Percentiles rank a stretch among this genome's conserved stretches.
phyloP scores from a whole-genome alignment of 2,329 filamentous ascomycete genomes.

The Didymella pinodella region DNA sequence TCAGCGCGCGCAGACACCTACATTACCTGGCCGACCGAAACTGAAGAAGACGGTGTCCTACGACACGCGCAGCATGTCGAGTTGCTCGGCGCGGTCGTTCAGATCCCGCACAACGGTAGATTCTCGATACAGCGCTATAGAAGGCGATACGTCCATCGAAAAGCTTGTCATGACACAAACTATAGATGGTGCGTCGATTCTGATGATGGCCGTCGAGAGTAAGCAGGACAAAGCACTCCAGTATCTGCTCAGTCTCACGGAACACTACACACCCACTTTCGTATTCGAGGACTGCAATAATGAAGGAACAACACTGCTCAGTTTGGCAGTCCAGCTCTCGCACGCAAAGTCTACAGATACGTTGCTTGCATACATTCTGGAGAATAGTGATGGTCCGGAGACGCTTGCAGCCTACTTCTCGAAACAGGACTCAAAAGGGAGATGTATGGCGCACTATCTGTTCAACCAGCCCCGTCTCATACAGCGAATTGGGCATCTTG shows the following conservation, averaged over 20 bases:
- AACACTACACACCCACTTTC: slow-evolving; percentile 75
- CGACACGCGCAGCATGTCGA: slow-evolving; percentile 88
- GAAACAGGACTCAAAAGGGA: slow-evolving; percentile 81
- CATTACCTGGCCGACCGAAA: slow-evolving; percentile 59
- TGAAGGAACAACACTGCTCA: slow-evolving; percentile 87
- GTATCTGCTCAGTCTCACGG: slow-evolving; percentile 79
- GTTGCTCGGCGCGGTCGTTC: slow-evolving; percentile 82
- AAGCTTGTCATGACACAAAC: slow-evolving; percentile 76
- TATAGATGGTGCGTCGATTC: slow-evolving; percentile 78
- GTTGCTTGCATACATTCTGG: slow-evolving; percentile 74
- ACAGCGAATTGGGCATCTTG: slow-evolving; percentile 73
- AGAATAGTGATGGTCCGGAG: slow-evolving; percentile 61
- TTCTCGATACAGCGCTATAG: slow-evolving; percentile 71
- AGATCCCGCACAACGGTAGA: slow-evolving; percentile 78
- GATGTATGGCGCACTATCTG: slow-evolving; percentile 93
- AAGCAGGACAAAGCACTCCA: slow-evolving; percentile 74
- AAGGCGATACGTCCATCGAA: slow-evolving; percentile 87
- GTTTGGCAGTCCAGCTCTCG: slow-evolving; percentile 86
- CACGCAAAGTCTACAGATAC: slow-evolving; percentile 77
- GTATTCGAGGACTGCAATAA: slow-evolving; percentile 87
- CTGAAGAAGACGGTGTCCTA: slow-evolving; percentile 81
- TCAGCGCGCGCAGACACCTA: slow-evolving; percentile 66
- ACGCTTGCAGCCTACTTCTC: slow-evolving; percentile 73
- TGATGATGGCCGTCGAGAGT: slow-evolving; percentile 64
- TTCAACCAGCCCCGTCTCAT: slow-evolving; percentile 90